phyloP scores from a whole-genome alignment of 1,139 yeast species.

The Pichia sp. region DNA sequence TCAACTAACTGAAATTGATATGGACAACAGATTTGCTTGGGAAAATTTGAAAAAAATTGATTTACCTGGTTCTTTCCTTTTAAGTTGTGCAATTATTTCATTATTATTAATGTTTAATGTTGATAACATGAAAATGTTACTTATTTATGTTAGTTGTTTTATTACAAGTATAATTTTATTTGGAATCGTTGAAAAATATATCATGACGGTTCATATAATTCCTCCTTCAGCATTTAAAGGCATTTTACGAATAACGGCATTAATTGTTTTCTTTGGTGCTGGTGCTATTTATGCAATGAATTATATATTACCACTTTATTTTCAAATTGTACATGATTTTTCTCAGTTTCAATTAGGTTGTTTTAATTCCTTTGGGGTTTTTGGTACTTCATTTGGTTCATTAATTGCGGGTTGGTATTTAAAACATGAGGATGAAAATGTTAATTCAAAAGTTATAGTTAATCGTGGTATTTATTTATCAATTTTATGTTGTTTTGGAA shows the following conservation, averaged over 20 bases:
- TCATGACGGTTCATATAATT: constrained; percentile 49
- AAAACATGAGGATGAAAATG: constrained; percentile 44
- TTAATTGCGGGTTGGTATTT: constrained; percentile 48
- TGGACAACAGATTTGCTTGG: constrained; percentile 31
- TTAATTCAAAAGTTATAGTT: constrained; percentile 48
- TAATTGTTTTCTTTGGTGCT: constrained; percentile 49
- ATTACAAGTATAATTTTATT: constrained; percentile 30
- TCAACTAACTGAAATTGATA: constrained; percentile 24
- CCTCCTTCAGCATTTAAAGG: constrained; percentile 44
- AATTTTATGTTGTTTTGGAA: constrained; percentile 21
- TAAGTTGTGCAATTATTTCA: constrained; percentile 29
- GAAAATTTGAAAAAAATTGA: constrained; percentile 34
- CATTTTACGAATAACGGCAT: constrained; percentile 34
- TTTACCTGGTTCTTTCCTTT: constrained; percentile 33
- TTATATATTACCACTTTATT: constrained; percentile 34
- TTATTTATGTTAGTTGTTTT: constrained; percentile 14
- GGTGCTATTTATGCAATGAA: constrained; percentile 30
- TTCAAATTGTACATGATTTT: constrained; percentile 56
- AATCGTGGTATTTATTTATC: constrained; percentile 45
- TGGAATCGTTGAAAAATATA: constrained; percentile 38
- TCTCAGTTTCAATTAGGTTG: constrained; percentile 43
- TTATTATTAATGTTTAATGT: constrained; percentile 32
- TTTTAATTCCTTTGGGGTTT: constrained; percentile 39
- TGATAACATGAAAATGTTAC: constrained; percentile 4
- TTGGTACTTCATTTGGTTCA: constrained; percentile 51